Evolutionary conservation across 2,329 filamentous ascomycete genomes (phyloP), one percentile per base, ranked within the genome.

Genomic region (Graphilbum fragrans): DNA sequence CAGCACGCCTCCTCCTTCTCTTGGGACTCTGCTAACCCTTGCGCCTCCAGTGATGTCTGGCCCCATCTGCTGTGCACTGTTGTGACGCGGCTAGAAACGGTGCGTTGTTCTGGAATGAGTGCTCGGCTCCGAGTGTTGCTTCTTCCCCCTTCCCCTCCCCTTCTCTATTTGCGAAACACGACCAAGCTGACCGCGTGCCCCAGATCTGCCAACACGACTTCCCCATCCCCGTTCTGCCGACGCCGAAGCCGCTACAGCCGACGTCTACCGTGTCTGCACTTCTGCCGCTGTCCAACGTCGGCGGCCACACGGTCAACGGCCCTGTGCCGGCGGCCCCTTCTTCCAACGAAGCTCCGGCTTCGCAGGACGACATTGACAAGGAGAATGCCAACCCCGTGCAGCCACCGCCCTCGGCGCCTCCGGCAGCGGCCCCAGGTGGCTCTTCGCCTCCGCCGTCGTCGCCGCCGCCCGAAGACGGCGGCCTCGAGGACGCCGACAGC

Each of bases 191-290:
- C 6, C 9, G 17, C 31, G 3, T 23, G 22, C 4, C 29, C 20
- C 37, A 93, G 85, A 90, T 87, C 50, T 74, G 83, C 33, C 73
- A 75, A 58, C 70, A 77, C 55, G 79, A 81, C 40, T 94, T 94
- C 52, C 78, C 83, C 34, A 80, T 82, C 51, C 83, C 83, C 41
- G 61, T 76, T 40, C 69, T 72, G 27, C 61, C 64, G 16, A 62
- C 63, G 12, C 60, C 60, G 20, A 52, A 64, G 35, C 59, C 62
- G 45, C 53, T 63, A 50, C 55, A 64, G 41, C 55, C 63, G 44
- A 58, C 57, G 44, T 64, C 61, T 49, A 61, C 64, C 45, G n/a
- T n/a, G n/a, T 58, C 69, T 39, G 63, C 65, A 41, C 66, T 68
- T 49, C 50, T 64, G 38, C 58, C 66, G 19, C 64, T 67, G 2